phyloP scores from a whole-genome alignment of 2,329 filamentous ascomycete genomes.

The Curvularia sp. region DNA sequence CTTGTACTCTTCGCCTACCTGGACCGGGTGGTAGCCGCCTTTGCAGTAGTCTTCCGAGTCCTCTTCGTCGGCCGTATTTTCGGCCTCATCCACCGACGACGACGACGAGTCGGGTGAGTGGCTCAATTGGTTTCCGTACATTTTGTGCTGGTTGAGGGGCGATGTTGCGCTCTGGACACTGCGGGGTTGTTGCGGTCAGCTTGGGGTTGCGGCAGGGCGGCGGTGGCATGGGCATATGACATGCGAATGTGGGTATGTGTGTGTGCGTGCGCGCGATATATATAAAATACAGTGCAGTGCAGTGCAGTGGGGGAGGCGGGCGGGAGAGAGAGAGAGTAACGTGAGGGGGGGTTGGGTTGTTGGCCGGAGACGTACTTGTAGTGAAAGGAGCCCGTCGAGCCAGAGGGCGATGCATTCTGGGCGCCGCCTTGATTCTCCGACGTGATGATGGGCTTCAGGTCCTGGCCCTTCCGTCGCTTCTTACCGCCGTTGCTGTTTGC shows the following conservation, averaged over 20 bases:
- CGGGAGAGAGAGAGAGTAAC: conserved; percentile 7
- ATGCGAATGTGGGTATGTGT: neutral
- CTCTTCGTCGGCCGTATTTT: conserved; percentile 96
- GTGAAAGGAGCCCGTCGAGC: conserved; percentile 46
- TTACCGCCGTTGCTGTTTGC: conserved; percentile 66
- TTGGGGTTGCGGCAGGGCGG: conserved; percentile 5
- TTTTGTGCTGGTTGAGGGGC: conserved; percentile 55
- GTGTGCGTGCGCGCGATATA: neutral
- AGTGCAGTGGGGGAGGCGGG: conserved; percentile 3
- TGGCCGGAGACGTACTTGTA: conserved; percentile 51
- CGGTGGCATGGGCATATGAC: neutral
- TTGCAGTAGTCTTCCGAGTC: conserved; percentile 99
- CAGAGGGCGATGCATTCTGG: conserved; percentile 54
- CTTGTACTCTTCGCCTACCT: conserved; percentile 95
- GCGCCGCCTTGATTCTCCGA: conserved; percentile 62
- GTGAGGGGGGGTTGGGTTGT: conserved; percentile 3
- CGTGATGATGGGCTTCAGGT: conserved; percentile 77
- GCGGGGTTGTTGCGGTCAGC: conserved; percentile 32
- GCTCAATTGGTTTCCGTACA: conserved; percentile 65
- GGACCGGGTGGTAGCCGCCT: conserved; percentile 95
- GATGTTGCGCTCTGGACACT: conserved; percentile 60
- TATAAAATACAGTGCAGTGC: conserved; percentile 1
- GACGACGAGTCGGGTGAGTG: conserved; percentile 79
- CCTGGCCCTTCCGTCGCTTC: conserved; percentile 76
- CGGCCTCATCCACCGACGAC: conserved; percentile 79